Conservation (phyloP, 768 basidiomycete genomes). For the Mrakia frigida region DNA sequence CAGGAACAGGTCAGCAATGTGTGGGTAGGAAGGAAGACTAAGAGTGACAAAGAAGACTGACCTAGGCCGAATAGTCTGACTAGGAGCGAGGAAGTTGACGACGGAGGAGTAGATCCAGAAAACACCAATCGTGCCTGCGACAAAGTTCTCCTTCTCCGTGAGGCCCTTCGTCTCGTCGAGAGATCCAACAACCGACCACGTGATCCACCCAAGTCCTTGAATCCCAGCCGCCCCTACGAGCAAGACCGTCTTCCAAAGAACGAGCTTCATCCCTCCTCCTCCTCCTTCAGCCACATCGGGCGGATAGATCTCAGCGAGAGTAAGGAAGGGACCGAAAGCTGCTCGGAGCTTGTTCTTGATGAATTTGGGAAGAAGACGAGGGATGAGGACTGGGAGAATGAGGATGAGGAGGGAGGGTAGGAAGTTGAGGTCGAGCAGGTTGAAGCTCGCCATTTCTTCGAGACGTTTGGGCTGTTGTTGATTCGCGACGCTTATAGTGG, state of each 20-base stretch:
- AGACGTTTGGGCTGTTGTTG: too few species aligned
- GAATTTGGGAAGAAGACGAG: neutral
- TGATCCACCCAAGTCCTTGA: neutral
- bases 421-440: neutral
- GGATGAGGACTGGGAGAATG: constrained; percentile 10
- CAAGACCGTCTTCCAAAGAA: constrained; percentile 17
- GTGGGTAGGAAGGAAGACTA: neutral
- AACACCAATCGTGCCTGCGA: neutral
- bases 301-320: constrained; percentile 16
- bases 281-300: neutral
- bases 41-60: neutral
- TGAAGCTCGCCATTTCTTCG: too few species aligned
- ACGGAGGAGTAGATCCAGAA: neutral
- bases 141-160: neutral
- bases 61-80: neutral
- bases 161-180: neutral
- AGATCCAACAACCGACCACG: neutral
- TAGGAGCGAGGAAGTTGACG: neutral
- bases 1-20: neutral
- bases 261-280: neutral
- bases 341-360: neutral
- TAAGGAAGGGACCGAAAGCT: neutral
- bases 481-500: too few species aligned
- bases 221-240: neutral
- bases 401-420: constrained; percentile 9